Evolutionary conservation across 768 basidiomycete species (phyloP).

Genomic region (Nidularia pulvinata): DNA sequence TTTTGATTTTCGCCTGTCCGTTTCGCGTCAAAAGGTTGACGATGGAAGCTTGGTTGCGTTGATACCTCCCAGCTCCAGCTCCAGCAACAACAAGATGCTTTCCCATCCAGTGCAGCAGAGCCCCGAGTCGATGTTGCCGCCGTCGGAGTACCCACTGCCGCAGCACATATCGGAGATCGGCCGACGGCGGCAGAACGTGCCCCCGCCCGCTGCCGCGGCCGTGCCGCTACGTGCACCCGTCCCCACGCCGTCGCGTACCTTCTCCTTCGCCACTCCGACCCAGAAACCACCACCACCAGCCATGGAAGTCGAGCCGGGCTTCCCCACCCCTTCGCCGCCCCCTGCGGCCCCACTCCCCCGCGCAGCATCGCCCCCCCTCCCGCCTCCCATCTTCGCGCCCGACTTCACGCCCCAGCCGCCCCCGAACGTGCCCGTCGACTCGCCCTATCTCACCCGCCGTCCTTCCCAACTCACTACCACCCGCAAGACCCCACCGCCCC

Average conservation of each 20-base stretch:
- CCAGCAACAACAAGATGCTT: background rate
- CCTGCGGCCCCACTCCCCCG: background rate
- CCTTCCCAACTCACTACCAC: too few species aligned
- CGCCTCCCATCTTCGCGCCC: background rate
- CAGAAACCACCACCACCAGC: background rate
- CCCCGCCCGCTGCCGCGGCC: background rate
- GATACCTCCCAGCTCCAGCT: too few species aligned
- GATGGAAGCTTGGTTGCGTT: too few species aligned
- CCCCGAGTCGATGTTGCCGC: background rate
- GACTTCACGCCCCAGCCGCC: background rate
- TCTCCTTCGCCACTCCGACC: background rate
- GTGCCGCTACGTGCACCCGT: background rate
- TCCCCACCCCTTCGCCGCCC: background rate
- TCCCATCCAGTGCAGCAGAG: background rate
- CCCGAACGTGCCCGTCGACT: background rate
- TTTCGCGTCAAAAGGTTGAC: too few species aligned
- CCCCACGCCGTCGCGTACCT: background rate
- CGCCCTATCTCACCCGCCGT: background rate
- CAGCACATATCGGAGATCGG: background rate
- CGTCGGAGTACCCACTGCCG: background rate
- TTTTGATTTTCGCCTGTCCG: background rate
- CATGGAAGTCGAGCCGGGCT: background rate
- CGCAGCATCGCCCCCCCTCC: slow-evolving; percentile 1
- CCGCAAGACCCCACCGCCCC: too few species aligned
- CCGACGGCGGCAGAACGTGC: background rate